phyloP scores from a whole-genome alignment of 495 filamentous ascomycete genomes.

The Darksidea phi region DNA sequence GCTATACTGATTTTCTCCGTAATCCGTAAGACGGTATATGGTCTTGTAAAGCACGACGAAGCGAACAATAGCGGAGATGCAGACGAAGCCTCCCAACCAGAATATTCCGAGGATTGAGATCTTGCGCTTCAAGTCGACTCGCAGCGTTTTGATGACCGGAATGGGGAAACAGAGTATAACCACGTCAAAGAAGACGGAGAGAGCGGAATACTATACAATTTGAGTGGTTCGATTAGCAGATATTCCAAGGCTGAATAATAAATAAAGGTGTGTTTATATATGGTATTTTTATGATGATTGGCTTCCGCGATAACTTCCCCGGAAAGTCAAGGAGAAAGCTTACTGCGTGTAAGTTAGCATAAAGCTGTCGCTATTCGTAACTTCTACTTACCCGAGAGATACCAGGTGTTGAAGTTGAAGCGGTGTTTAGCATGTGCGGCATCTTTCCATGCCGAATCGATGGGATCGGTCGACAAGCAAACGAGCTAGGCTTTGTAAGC shows the following conservation, averaged over 20 bases:
- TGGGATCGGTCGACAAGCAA: constrained; percentile 12
- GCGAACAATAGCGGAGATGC: constrained; percentile 21
- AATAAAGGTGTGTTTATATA: too few species aligned
- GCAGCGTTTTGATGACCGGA: constrained; percentile 18
- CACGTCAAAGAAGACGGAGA: constrained; percentile 28
- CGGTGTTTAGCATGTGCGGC: constrained; percentile 21
- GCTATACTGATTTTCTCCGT: constrained; percentile 22
- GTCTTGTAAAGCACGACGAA: constrained; percentile 21
- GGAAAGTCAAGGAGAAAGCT: too few species aligned
- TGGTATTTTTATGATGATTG: too few species aligned
- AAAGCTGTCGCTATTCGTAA: too few species aligned
- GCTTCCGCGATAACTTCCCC: too few species aligned
- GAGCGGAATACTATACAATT: constrained; percentile 18
- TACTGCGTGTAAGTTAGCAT: too few species aligned
- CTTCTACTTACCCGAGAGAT: too few species aligned
- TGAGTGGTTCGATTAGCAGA: too few species aligned
- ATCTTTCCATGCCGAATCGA: constrained; percentile 18
- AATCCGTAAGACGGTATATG: constrained; percentile 14
- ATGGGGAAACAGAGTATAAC: constrained; percentile 25
- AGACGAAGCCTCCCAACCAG: constrained; percentile 29
- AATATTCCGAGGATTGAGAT: constrained; percentile 25
- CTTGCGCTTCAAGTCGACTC: constrained; percentile 14
- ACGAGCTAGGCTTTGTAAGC: not conserved
- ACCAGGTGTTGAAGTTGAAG: constrained; percentile 29
- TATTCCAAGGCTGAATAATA: too few species aligned